Conservation (phyloP, 176 grass and related monocot genomes). For the Typha latifolia region DNA sequence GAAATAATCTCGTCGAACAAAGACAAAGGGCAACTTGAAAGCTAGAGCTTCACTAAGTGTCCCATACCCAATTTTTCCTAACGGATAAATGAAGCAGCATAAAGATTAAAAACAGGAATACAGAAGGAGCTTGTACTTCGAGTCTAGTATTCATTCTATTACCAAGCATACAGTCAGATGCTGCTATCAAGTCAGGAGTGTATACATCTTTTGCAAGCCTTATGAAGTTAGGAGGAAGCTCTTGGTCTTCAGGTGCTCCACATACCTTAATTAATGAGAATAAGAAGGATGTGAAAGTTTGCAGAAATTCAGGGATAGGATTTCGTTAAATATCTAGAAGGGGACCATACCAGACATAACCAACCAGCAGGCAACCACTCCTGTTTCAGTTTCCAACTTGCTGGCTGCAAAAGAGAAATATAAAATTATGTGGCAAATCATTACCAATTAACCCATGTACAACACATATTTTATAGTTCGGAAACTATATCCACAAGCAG, state of each 20-base stretch:
- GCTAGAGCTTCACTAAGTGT: constrained; percentile 92
- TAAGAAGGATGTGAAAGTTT: background rate
- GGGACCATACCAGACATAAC: constrained; percentile 74
- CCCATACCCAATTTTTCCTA: constrained; percentile 98
- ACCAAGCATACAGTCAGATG: constrained; percentile 99
- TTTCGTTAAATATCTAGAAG: background rate
- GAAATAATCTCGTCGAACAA: constrained; percentile 94
- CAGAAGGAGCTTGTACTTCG: background rate
- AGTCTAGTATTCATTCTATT: constrained; percentile 6
- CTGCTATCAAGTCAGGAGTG: constrained; percentile 94
- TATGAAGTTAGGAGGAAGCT: constrained; percentile 81
- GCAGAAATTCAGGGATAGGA: background rate
- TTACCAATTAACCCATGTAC: background rate
- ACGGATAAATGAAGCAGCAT: background rate
- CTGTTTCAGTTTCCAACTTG: constrained; percentile 87
- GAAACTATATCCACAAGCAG: no score
- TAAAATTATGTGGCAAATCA: background rate
- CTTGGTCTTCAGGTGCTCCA: constrained; percentile 81
- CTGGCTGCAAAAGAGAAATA: constrained; percentile 38
- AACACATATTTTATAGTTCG: no score
- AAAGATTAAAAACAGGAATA: background rate
- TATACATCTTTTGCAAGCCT: constrained; percentile 91
- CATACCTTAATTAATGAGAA: constrained; percentile 55
- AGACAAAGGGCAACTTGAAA: constrained; percentile 92
- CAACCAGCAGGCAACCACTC: constrained; percentile 87